These are phyloP conservation scores for Chaetomium tenue DNA, from an alignment of 495 filamentous ascomycete genomes.

Conservation along the genomic window DNA sequence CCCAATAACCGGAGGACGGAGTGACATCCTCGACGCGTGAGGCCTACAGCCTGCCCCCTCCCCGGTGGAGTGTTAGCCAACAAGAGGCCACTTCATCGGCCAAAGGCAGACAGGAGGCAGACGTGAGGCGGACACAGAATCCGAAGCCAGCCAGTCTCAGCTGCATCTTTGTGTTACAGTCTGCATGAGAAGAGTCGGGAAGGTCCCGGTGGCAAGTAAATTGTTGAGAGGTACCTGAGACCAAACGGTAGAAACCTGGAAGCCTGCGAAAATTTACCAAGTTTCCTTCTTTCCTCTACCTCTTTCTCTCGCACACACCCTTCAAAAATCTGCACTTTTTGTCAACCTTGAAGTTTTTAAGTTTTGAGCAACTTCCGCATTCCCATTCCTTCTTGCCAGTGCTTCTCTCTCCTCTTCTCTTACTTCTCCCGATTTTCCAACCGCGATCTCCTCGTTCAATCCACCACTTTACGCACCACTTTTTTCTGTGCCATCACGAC, in stretches of 20 bases:
- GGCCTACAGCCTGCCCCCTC: slow-evolving; percentile 8
- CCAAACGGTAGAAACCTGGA: not conserved
- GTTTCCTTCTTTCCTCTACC: not conserved
- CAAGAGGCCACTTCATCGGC: not conserved
- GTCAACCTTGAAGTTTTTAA: not conserved
- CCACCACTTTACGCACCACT: not conserved
- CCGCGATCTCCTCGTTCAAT: not conserved
- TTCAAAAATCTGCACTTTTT: not conserved
- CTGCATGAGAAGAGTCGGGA: not conserved
- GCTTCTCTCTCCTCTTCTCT: not conserved
- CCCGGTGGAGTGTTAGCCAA: not conserved
- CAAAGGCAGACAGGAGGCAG: slow-evolving; percentile 1
- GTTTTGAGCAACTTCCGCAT: not conserved
- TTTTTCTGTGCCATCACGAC: not conserved
- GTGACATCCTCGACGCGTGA: not conserved
- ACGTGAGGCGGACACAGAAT: not conserved
- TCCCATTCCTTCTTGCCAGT: not conserved
- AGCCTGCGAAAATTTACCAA: not conserved
- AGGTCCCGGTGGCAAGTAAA: too few species aligned
- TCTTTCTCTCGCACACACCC: not conserved
- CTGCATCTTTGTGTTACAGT: too few species aligned
- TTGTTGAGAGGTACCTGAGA: not conserved
- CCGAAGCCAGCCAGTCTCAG: not conserved
- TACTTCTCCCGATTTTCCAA: not conserved
- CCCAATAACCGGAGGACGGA: not conserved